phyloP scores from a whole-genome alignment of 345 rosid species.

The Salix suchowensis region DNA sequence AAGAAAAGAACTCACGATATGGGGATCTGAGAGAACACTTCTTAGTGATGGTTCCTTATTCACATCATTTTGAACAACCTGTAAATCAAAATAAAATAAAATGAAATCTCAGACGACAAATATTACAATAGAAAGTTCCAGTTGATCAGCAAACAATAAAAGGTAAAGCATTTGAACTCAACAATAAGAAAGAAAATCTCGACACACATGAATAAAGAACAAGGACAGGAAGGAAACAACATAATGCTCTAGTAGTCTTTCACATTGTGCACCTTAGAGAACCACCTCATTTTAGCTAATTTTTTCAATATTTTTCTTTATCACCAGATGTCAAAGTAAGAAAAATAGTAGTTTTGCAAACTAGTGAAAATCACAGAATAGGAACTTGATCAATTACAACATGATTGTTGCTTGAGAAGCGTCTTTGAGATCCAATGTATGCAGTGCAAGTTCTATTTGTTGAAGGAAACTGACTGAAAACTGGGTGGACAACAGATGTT shows the following conservation, averaged over 20 bases:
- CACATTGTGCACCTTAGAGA: neutral
- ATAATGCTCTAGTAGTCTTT: neutral
- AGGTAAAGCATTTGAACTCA: neutral
- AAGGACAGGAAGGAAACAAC: neutral
- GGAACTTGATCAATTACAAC: neutral
- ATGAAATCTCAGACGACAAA: constrained; percentile 24
- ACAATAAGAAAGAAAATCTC: neutral
- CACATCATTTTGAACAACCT: constrained; percentile 55
- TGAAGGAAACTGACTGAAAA: constrained; percentile 1
- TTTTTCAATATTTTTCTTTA: neutral
- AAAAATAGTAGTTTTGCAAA: neutral
- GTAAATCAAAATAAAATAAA: constrained; percentile 29
- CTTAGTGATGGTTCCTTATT: constrained; percentile 85
- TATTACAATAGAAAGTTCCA: constrained; percentile 21
- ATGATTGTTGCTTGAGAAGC: no score
- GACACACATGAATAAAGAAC: neutral
- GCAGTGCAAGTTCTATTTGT: neutral
- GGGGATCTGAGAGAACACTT: constrained; percentile 91
- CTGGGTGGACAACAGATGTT: neutral
- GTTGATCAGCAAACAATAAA: neutral
- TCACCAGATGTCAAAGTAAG: neutral
- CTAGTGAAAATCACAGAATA: neutral
- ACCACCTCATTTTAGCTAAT: neutral
- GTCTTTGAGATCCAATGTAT: neutral
- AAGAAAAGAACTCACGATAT: constrained; percentile 66